Evolutionary conservation across 2,329 filamentous ascomycete species (phyloP), one percentile per base, ranked within the genome.

Genomic region (Metarhizium sp.): DNA sequence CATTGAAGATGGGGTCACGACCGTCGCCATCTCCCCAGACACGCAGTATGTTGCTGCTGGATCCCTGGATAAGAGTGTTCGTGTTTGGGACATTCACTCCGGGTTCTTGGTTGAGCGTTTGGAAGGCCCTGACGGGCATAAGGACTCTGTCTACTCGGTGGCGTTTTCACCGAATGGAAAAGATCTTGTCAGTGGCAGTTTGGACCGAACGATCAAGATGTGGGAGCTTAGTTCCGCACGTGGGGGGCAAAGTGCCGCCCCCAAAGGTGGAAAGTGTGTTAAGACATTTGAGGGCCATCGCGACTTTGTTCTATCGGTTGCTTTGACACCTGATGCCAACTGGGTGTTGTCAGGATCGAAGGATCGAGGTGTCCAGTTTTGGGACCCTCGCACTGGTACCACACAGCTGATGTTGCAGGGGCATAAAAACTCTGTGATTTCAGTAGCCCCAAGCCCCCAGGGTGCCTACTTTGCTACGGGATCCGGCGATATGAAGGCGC

Each of bases 181-280:
- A 64, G 90, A 95, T 62, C 85, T 99, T 45, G 92, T 97, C 67
- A 95, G 88, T 65, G 94, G 94, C 60, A 95, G 88, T 79, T 76
- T 97, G 63, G 94, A 99, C 71, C 95, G 95, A 79, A 97, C 92
- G 0, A 97, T 97, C 78, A 96, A 96, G 78, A 95, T 97, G 87
- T 99, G 94, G 92, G 92, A 96, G 76, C 80, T 99, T 52, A 86
- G 82, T 55, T 82, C 87, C 25, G 82, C 86, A 48, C 82, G 88
- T 62, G 81, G 85, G 64, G 80, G 85, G 57, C 79, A 83, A 50
- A 83, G 81, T 66, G 79, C 82, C 48, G 83, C 80, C 36, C 80
- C 86, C 8, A 95, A 94, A 77, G 87, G 88, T 40, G 92, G 94
- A 63, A 90, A 95, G 70, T 97, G 94, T 69, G 86, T 96, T 65